Percentiles rank a stretch among this genome's conserved stretches.
Conservation (phyloP, 495 filamentous ascomycete species). For the Annulohypoxylon moriforme region DNA sequence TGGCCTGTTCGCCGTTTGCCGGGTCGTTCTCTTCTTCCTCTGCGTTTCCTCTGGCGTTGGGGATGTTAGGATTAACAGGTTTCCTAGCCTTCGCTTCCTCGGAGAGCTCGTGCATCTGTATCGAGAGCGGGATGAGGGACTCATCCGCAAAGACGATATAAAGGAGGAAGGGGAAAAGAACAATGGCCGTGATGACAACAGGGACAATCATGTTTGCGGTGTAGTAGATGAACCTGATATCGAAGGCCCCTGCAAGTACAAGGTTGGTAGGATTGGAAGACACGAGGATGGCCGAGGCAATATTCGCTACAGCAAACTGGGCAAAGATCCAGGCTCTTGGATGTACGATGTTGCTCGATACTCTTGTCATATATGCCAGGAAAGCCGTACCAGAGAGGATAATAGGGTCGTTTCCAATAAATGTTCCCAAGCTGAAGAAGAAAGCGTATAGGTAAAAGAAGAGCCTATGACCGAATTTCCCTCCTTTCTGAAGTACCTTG, state of each 20-base stretch:
- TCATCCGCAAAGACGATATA: slow-evolving; percentile 72
- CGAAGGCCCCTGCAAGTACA: slow-evolving; percentile 74
- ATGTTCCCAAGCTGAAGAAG: slow-evolving; percentile 72
- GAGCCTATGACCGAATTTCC: slow-evolving; percentile 68
- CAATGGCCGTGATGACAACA: slow-evolving; percentile 69
- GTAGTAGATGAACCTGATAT: slow-evolving; percentile 73
- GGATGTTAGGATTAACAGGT: slow-evolving; percentile 76
- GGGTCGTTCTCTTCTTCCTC: slow-evolving; percentile 63
- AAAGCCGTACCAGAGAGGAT: slow-evolving; percentile 76
- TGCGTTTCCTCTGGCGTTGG: slow-evolving; percentile 65
- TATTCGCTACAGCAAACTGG: slow-evolving; percentile 76
- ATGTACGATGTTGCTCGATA: slow-evolving; percentile 73
- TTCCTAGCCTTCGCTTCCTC: slow-evolving; percentile 63
- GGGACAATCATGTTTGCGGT: slow-evolving; percentile 78
- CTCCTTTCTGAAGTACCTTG: slow-evolving; percentile 72
- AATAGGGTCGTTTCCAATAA: slow-evolving; percentile 77
- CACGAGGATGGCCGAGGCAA: slow-evolving; percentile 74
- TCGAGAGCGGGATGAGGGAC: slow-evolving; percentile 68
- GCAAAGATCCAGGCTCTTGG: slow-evolving; percentile 74
- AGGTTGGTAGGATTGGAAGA: slow-evolving; percentile 79
- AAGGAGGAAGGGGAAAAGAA: slow-evolving; percentile 72
- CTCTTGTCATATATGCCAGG: slow-evolving; percentile 76
- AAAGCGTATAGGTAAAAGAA: slow-evolving; percentile 77
- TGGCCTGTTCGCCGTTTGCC: slow-evolving; percentile 58
- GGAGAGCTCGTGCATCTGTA: slow-evolving; percentile 72